These are phyloP conservation scores for Sparassis latifolia DNA, from an alignment of 1,284 basidiomycete species.

Conservation along the genomic window DNA sequence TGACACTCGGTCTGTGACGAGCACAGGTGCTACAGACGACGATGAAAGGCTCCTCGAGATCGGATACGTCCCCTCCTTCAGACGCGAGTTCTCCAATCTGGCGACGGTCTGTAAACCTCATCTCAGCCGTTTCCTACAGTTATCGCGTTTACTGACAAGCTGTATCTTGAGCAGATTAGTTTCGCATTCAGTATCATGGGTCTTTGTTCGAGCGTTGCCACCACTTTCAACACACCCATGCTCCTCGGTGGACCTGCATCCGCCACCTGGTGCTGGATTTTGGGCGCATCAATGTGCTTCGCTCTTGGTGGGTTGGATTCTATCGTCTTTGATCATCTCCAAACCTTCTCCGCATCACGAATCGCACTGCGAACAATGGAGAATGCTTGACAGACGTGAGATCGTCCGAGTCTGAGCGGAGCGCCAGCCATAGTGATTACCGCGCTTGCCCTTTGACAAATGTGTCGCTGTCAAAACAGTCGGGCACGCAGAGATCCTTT, in stretches of 20 bases:
- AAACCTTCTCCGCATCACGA: background rate
- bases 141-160: background rate
- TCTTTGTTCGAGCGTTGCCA: conserved; percentile 74
- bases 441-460: no score
- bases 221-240: conserved; percentile 78
- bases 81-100: conserved; percentile 75
- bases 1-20: conserved; percentile 3
- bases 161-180: conserved; percentile 43
- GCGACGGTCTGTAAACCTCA: conserved; percentile 44
- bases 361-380: background rate
- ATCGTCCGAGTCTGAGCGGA: no score
- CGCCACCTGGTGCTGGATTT: conserved; percentile 81
- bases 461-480: no score
- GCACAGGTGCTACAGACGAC: conserved; percentile 36
- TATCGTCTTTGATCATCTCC: background rate
- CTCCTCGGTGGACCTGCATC: conserved; percentile 73
- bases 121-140: background rate
- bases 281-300: conserved; percentile 72
- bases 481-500: no score
- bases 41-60: conserved; percentile 60
- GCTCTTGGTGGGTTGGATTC: conserved; percentile 42
- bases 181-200: conserved; percentile 81
- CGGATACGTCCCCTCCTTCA: conserved; percentile 75
- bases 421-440: no score
- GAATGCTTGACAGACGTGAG: no score